Evolutionary conservation across 768 basidiomycete species (phyloP), one percentile per base, ranked within the genome.

Genomic region (Mycena rebaudengoi): DNA sequence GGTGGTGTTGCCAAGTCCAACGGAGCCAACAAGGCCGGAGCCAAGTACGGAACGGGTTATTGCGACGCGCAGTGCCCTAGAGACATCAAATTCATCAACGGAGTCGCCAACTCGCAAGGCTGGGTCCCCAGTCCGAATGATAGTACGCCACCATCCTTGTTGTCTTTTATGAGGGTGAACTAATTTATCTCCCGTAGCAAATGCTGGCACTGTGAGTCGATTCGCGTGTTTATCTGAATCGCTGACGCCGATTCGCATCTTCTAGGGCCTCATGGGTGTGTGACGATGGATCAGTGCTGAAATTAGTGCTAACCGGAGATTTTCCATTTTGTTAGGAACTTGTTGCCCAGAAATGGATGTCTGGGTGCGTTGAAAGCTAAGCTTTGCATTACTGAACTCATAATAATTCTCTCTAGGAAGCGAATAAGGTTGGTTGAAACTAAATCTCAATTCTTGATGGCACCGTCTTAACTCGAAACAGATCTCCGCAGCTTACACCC

Each of bases 11-110:
- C 78, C 58, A 76, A 79, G 68, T 84, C 75, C 12, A 37, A 35
- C 76, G 68, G 85, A 26, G 76, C 67, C 66, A 88, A 88, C 81
- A 83, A 55, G 53, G 86, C 86, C 25, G 81, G 81, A 40, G 77
- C 80, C 49, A 77, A 85, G 74, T 88, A 83, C 75, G 86, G 86
- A 55, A 86, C 86, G 23, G 87, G 87, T 14, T 88, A 88, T 76
- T 88, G 87, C 72, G 86, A 88, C 71, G 82, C 87, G 20, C 86
- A 88, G 73, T 88, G 86, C 76, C 87, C 86, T 10, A 74, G 78
- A 32, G 86, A 87, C 66, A 78, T 87, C 75, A 88, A 88, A 72
- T 88, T 88, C 75, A 87, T 88, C 73, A 80, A 85, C 73, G 87
- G 87, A 3, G 53, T 63, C 7, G 62, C 67, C 6, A 66, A 61